Base-by-base conservation (phyloP, 2,329 filamentous ascomycete genomes). In the Colletotrichum sp. region DNA sequence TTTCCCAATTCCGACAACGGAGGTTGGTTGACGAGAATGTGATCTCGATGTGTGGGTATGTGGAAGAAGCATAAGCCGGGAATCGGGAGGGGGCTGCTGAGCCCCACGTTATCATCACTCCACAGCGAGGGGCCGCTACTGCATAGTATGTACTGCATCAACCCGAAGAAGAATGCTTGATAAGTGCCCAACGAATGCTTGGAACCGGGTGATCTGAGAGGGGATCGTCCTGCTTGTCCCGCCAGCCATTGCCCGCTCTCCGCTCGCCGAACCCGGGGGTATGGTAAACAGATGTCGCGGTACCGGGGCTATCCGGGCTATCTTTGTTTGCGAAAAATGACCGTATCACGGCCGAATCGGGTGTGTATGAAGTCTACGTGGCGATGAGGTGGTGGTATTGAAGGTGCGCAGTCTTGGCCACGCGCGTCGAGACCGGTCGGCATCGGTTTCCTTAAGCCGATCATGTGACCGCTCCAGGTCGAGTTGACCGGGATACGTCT, bases 381-480 rank as follows among this genome's bases (percentile, higher is more conserved):
- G 64, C 68, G 67, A 72, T 61, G 64, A 55, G 58, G 9, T 21
- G 21, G 62, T 34, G 67, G 34, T 38, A 43, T 61, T 43, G 55
- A 34, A 21, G 36, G 61, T 67, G 68, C 21, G 21, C 7, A 38
- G 65, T 10, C 24, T 34, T 48, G 73, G 62, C 73, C 69, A 75
- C 73, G 64, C 61, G 70, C 70, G 36, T 48, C 69, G 30, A 63
- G 26, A 36, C 7, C 71, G 67, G 75, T 14, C 75, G 75, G 75
- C 65, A 61, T 67, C 75, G 73, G 76, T 63, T 36, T 58, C 67
- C 32, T 62, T 68, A 74, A 61, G 71, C 79, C 79, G 79, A 77
- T 80, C 79, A 80, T 74, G 66, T 80, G 79, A 79, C 55, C 74
- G 69, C 26, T 61, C 48, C 30, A n/a, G 7, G 28, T 62, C 58